phyloP scores from a whole-genome alignment of 208 protist species.

The Strigomonas culicis region DNA sequence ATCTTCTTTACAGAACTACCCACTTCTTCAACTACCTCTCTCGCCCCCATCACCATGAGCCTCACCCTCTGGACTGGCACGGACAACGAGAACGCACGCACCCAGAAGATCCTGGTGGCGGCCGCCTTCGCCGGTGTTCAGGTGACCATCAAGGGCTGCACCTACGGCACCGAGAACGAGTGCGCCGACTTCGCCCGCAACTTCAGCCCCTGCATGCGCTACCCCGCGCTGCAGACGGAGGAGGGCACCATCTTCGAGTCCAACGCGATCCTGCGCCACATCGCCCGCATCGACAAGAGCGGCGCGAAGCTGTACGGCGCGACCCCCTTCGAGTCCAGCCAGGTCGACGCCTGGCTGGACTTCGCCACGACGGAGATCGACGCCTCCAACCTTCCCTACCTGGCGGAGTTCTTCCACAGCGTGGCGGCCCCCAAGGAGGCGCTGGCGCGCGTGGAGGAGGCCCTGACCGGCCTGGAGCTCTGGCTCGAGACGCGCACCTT shows the following conservation, averaged over 20 bases:
- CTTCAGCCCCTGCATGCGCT: slow-evolving; percentile 62
- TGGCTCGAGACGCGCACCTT: slow-evolving; percentile 81
- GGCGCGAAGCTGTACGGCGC: slow-evolving; percentile 63
- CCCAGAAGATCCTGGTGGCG: slow-evolving; percentile 56
- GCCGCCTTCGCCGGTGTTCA: slow-evolving; percentile 64
- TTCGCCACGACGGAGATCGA: slow-evolving; percentile 69
- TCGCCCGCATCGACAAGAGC: slow-evolving; percentile 61
- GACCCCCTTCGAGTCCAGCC: slow-evolving; percentile 62
- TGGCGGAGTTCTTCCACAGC: slow-evolving; percentile 22
- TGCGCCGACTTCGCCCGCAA: slow-evolving; percentile 51
- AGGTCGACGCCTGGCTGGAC: slow-evolving; percentile 90
- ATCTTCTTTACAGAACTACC: slow-evolving; percentile 4
- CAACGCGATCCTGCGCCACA: slow-evolving; percentile 79
- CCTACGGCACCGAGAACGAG: slow-evolving; percentile 63
- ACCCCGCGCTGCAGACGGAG: slow-evolving; percentile 70
- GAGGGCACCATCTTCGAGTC: slow-evolving; percentile 87
- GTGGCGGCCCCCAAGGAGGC: slow-evolving; percentile 23
- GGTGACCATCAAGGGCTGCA: slow-evolving; percentile 33
- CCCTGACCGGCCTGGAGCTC: slow-evolving; percentile 48
- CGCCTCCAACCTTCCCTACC: slow-evolving; percentile 25
- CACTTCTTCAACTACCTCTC: not conserved
- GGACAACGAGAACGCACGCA: slow-evolving; percentile 41
- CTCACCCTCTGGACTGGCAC: slow-evolving; percentile 24
- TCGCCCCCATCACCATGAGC: slow-evolving; percentile 24
- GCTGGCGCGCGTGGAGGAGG: slow-evolving; percentile 32